A percentile compares a stretch with the other conserved stretches of the same genome.
These are phyloP conservation scores for Miscanthus lutarioriparius DNA, from an alignment of 176 grass and related monocot species.

Conservation along the genomic window DNA sequence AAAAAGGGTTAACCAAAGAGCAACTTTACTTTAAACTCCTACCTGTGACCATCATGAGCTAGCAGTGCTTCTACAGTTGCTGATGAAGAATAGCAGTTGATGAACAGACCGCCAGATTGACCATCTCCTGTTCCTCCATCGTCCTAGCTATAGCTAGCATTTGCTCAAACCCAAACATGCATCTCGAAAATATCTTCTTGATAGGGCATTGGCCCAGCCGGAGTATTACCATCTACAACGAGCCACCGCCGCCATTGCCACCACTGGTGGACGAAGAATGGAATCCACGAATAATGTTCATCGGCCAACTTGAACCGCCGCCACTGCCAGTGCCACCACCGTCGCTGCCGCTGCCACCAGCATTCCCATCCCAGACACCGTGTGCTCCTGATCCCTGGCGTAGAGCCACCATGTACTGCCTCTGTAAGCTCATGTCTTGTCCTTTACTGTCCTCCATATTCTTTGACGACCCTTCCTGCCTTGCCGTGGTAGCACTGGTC, in stretches of 20 bases:
- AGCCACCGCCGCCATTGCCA: constrained; percentile 12
- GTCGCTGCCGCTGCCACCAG: not conserved
- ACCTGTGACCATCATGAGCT: constrained; percentile 51
- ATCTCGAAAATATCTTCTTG: not conserved
- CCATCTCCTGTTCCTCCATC: not conserved
- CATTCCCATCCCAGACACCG: constrained; percentile 44
- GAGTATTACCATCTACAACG: constrained; percentile 31
- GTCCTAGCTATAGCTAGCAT: not conserved
- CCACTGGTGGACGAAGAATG: constrained; percentile 49
- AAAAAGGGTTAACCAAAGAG: constrained; percentile 38
- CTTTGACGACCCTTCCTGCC: constrained; percentile 50
- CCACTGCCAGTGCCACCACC: constrained; percentile 11
- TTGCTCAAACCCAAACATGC: constrained; percentile 18
- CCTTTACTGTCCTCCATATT: constrained; percentile 51
- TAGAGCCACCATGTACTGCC: constrained; percentile 54
- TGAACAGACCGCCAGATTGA: not conserved
- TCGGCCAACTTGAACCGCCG: constrained; percentile 49
- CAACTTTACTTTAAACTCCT: constrained; percentile 51
- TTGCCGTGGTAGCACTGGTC: constrained; percentile 7
- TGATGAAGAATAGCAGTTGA: constrained; percentile 36
- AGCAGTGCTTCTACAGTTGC: constrained; percentile 24
- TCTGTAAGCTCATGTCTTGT: constrained; percentile 49
- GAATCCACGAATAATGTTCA: constrained; percentile 67
- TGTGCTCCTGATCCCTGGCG: constrained; percentile 37
- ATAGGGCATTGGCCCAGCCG: not conserved